A percentile compares a stretch with the other conserved stretches of the same genome.
Evolutionary conservation across 192 early-diverging fungal species (phyloP).

Genomic region (Coemansia sp.): DNA sequence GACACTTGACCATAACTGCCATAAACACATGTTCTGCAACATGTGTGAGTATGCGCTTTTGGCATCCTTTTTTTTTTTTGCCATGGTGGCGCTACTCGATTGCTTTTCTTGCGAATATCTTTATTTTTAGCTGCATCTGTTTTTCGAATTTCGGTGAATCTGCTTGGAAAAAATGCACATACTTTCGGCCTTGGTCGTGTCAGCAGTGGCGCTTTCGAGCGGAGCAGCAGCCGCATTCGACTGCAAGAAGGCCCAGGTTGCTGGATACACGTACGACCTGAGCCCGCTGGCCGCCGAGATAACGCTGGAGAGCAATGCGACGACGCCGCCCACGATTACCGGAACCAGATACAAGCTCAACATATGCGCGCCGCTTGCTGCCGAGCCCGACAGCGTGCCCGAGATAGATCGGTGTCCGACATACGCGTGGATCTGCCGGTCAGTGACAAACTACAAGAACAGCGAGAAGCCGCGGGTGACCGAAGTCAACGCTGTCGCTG

Average conservation of each 20-base stretch:
- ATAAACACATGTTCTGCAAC: neutral
- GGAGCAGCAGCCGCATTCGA: slow-evolving; percentile 29
- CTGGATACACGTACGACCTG: slow-evolving; percentile 41
- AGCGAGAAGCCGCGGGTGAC: slow-evolving; percentile 28
- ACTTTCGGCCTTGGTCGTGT: neutral
- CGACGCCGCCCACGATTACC: slow-evolving; percentile 47
- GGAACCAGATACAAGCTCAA: slow-evolving; percentile 40
- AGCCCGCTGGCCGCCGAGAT: slow-evolving; percentile 27
- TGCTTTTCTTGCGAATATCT: neutral
- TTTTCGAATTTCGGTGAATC: neutral
- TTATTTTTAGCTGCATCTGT: neutral
- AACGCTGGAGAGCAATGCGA: slow-evolving; percentile 24
- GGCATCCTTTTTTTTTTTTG: neutral
- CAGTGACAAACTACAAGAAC: slow-evolving; percentile 46
- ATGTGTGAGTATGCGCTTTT: neutral
- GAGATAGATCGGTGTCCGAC: slow-evolving; percentile 44
- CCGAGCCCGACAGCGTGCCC: slow-evolving; percentile 25
- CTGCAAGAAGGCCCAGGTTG: slow-evolving; percentile 43
- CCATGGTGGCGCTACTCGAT: neutral
- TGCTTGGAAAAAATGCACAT: slow-evolving; percentile 7
- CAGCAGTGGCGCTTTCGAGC: neutral
- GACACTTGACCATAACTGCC: neutral
- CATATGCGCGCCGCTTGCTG: slow-evolving; percentile 36
- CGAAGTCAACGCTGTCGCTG: slow-evolving; percentile 37
- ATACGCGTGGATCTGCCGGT: slow-evolving; percentile 41